Evolutionary conservation across 1,284 basidiomycete species (phyloP).

Genomic region (Schizophyllum commune): DNA sequence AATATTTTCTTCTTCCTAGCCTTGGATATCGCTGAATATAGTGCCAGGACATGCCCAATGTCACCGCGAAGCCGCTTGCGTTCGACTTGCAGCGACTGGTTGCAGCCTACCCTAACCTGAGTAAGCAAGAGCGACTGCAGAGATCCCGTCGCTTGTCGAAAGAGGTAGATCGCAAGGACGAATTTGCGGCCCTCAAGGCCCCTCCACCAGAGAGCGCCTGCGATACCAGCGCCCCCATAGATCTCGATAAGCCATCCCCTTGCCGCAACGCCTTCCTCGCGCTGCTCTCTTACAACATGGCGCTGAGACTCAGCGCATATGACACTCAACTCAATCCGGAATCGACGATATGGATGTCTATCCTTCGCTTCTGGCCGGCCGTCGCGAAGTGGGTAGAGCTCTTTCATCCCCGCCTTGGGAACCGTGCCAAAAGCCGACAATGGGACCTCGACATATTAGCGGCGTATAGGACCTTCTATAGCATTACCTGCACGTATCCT

Average conservation of each 20-base stretch:
- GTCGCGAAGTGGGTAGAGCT: neutral
- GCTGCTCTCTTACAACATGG: neutral
- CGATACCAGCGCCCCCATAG: neutral
- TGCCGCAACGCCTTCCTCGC: neutral
- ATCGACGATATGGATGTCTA: neutral
- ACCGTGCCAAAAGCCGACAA: neutral
- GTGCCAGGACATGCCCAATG: no score
- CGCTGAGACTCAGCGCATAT: neutral
- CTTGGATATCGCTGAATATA: no score
- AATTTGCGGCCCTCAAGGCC: neutral
- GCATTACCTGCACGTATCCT: neutral
- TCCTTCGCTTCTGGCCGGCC: neutral
- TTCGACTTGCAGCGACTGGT: no score
- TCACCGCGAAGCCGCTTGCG: no score
- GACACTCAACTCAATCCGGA: neutral
- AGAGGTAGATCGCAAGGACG: neutral
- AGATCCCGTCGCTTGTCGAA: no score
- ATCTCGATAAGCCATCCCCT: neutral
- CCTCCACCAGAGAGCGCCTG: neutral
- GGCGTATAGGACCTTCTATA: neutral
- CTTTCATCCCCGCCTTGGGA: neutral
- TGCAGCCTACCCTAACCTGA: no score
- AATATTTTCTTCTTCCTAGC: no score
- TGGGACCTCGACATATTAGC: neutral
- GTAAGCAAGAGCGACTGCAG: no score